Conservation (phyloP, 441 rosid species). For the Breynia disticha region DNA sequence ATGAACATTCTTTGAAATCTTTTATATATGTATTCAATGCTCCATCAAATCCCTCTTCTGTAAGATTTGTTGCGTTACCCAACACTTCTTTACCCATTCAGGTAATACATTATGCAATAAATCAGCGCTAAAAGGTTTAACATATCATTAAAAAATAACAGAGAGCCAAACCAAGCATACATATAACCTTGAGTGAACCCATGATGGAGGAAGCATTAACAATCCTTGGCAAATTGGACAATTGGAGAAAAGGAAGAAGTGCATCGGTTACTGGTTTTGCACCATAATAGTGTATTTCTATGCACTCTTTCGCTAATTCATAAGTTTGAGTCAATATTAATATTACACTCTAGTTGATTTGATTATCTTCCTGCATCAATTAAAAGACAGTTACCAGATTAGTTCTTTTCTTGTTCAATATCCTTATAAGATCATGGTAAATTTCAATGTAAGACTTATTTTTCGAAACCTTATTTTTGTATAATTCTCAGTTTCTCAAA, state of each 20-base stretch:
- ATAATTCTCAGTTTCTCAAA: no score
- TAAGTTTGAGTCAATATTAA: neutral
- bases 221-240: slow-evolving; percentile 22
- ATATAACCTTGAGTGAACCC: no score
- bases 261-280: slow-evolving; percentile 10
- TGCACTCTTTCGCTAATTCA: slow-evolving; percentile 11
- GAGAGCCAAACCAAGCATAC: no score
- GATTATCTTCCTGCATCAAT: slow-evolving; percentile 2
- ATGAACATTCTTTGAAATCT: slow-evolving; percentile 24
- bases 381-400: no score
- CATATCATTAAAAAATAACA: no score
- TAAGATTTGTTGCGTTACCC: slow-evolving; percentile 22
- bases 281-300: slow-evolving; percentile 16
- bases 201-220: slow-evolving; percentile 31
- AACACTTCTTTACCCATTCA: slow-evolving; percentile 22
- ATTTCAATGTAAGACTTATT: no score
- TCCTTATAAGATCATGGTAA: no score
- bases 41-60: slow-evolving; percentile 27
- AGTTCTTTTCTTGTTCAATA: no score
- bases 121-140: neutral
- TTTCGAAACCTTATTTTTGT: no score
- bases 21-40: slow-evolving; percentile 19
- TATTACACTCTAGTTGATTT: neutral
- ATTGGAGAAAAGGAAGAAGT: slow-evolving; percentile 8
- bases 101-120: slow-evolving; percentile 15